Evolutionary conservation across 768 basidiomycete species (phyloP), one percentile per base, ranked within the genome.

Genomic region (Chalciporus piperatus): DNA sequence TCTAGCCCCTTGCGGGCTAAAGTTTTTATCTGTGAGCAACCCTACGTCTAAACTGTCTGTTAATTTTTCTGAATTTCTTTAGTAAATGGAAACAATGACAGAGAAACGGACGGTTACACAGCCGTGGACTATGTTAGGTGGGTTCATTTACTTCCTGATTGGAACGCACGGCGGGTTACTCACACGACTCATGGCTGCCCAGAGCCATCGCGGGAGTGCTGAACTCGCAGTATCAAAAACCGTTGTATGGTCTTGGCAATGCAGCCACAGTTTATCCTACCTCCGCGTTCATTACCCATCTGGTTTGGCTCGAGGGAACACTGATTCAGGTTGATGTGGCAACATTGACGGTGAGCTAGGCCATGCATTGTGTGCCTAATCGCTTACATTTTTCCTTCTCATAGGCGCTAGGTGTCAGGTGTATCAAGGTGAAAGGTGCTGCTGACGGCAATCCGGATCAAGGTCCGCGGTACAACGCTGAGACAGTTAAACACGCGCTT

Each of bases 1-100:
- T 95, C 92, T 33, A 70, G 70, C 11, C 76, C 77, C 17, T 74
- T 96, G 25, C 79, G 79, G 27, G 88, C 86, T 7, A 97, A 97
- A 67, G 79, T 95, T 7, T 70, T 98, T n/a, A 76, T 98, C 0
- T 66, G 94, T 95, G 64, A 71, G 88, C 72, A 5, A 45, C 17
- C 17, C 42, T 33, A 22, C 13, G n/a, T 41, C 12, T 45, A 48
- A 12, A 3, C 20, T 16, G 23, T 28, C 8, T 42, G 35, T 44
- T 7, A 17, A 12, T 41, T 37, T 23, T 37, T 14, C 53, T 62
- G n/a, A 54, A 43, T 52, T 33, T 42, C 17, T 20, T 12, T 58
- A 96, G 94, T 98, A 50, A 98, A 97, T 64, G 75, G 81, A 12
- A 79, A 76, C 57, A 97, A 96, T 60, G 95, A 98, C 63, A 77